phyloP scores from a whole-genome alignment of 2,329 filamentous ascomycete species.

The Coniochaeta ligniaria region DNA sequence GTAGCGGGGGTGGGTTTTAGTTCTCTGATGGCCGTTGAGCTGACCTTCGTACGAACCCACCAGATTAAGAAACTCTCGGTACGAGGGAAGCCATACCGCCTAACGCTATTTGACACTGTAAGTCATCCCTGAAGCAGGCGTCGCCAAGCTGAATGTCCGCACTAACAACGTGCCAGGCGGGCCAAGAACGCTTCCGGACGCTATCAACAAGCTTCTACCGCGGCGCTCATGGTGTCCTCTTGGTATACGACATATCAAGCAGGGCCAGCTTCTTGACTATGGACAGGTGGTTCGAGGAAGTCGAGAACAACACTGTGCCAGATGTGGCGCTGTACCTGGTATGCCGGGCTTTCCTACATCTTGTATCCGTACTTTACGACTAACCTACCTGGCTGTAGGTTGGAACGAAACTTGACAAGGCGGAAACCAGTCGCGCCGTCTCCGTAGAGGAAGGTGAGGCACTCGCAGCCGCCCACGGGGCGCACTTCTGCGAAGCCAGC shows the following conservation, averaged over 20 bases:
- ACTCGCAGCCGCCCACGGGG: conserved; percentile 36
- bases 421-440: conserved; percentile 32
- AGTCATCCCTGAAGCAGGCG: conserved; percentile 9
- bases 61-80: conserved; percentile 47
- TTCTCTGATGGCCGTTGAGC: neutral
- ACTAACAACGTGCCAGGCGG: conserved; percentile 22
- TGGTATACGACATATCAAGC: conserved; percentile 42
- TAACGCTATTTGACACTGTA: conserved; percentile 46
- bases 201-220: conserved; percentile 44
- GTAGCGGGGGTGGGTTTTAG: too few species aligned
- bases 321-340: conserved; percentile 42
- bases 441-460: conserved; percentile 37
- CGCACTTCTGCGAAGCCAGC: conserved; percentile 46
- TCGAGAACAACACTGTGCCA: conserved; percentile 38
- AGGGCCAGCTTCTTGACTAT: conserved; percentile 42
- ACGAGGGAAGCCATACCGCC: conserved; percentile 40
- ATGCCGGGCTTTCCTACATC: conserved; percentile 6
- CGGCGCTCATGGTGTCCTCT: conserved; percentile 39
- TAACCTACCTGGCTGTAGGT: conserved; percentile 21
- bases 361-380: neutral
- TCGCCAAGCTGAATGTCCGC: too few species aligned
- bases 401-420: conserved; percentile 44
- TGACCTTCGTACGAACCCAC: neutral
- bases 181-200: conserved; percentile 41
- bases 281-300: conserved; percentile 48